phyloP scores from a whole-genome alignment of 345 rosid species.

The Euphorbia lathyris region DNA sequence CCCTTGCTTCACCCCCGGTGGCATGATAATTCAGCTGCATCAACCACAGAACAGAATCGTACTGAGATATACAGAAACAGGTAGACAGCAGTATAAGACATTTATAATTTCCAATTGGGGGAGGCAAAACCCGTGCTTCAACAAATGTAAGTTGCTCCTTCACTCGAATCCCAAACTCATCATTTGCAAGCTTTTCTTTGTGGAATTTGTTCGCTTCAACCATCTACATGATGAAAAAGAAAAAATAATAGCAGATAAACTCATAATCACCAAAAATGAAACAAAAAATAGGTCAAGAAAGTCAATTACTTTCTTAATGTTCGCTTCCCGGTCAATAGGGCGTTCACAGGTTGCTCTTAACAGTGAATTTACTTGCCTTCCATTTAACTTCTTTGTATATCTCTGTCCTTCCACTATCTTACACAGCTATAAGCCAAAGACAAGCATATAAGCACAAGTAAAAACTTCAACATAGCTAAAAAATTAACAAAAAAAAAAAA shows the following conservation, averaged over 20 bases:
- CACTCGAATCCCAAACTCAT: slow-evolving; percentile 64
- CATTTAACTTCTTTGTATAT: slow-evolving; percentile 55
- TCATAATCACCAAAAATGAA: background rate
- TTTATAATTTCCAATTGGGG: slow-evolving; percentile 50
- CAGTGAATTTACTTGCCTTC: slow-evolving; percentile 52
- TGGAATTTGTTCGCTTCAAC: slow-evolving; percentile 17
- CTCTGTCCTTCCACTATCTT: slow-evolving; percentile 54
- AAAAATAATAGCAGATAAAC: background rate
- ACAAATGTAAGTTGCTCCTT: slow-evolving; percentile 28
- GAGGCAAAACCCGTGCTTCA: slow-evolving; percentile 63
- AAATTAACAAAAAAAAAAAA: background rate
- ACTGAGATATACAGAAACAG: too few species aligned
- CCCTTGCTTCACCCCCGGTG: slow-evolving; percentile 42
- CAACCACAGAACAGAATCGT: background rate
- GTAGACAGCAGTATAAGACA: background rate
- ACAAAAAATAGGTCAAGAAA: background rate
- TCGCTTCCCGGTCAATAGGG: slow-evolving; percentile 36
- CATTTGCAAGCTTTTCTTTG: slow-evolving; percentile 12
- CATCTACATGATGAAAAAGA: slow-evolving; percentile 32
- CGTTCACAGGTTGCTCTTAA: slow-evolving; percentile 75
- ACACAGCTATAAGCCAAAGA: slow-evolving; percentile 43
- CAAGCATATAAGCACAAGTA: background rate
- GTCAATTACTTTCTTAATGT: slow-evolving; percentile 22
- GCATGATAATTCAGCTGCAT: slow-evolving; percentile 68
- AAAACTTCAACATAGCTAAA: background rate